Percentiles rank a stretch among this genome's conserved stretches.
These are phyloP conservation scores for Leersia perrieri DNA, from an alignment of 176 grass and related monocot genomes.

Conservation along the genomic window DNA sequence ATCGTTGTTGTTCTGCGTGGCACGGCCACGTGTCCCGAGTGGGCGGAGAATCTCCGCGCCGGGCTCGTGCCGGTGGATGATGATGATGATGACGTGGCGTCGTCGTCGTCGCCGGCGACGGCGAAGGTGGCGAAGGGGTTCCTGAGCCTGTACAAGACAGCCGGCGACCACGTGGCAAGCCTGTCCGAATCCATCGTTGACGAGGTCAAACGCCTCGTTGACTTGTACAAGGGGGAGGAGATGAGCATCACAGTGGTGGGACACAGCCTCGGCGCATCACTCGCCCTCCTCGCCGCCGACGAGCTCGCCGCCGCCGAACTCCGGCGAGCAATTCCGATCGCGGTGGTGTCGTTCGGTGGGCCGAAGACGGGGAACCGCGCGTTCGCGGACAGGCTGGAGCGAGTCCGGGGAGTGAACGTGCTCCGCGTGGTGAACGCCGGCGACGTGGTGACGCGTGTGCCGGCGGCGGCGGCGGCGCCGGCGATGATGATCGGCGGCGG, in stretches of 20 bases:
- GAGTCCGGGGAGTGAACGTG: conserved; percentile 38
- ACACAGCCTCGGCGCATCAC: conserved; percentile 70
- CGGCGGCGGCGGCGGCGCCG: conserved; percentile 19
- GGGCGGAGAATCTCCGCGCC: conserved; percentile 78
- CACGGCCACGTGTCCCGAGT: conserved; percentile 70
- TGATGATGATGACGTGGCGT: background rate
- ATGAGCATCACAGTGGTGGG: conserved; percentile 72
- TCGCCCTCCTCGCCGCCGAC: conserved; percentile 69
- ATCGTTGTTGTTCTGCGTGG: conserved; percentile 73
- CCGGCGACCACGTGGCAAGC: conserved; percentile 50
- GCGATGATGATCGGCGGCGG: no score
- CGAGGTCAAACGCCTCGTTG: conserved; percentile 48
- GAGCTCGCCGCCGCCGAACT: conserved; percentile 55
- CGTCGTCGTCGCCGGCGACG: background rate
- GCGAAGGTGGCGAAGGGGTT: conserved; percentile 70
- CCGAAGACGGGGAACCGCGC: conserved; percentile 53
- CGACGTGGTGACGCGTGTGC: conserved; percentile 72
- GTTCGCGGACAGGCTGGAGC: conserved; percentile 50
- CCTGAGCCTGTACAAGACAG: conserved; percentile 65
- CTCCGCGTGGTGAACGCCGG: conserved; percentile 69
- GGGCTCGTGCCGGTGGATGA: conserved; percentile 40
- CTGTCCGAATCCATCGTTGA: conserved; percentile 50
- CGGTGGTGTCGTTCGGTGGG: conserved; percentile 70
- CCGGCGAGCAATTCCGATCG: conserved; percentile 32
- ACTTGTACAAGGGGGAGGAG: conserved; percentile 66